Base-by-base conservation (phyloP, 495 filamentous ascomycete genomes). In the Daldinia concentrica region DNA sequence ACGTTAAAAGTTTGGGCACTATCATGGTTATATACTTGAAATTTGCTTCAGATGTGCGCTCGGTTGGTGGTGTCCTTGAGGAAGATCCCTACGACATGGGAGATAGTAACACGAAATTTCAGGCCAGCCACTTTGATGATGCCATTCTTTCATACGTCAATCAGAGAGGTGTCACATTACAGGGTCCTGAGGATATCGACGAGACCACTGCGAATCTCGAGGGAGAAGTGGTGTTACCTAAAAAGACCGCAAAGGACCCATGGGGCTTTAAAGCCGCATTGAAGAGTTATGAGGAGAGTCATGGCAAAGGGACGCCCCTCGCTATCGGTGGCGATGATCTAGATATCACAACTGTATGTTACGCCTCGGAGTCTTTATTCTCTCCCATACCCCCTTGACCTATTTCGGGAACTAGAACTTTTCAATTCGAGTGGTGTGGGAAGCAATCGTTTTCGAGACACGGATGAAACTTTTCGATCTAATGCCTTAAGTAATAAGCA, bases 141-240 rank as follows among this genome's bases (percentile, higher is more conserved):
- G 72, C 67, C 30, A 39, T 78, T 8, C 72, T 76, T 54, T 56
- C 76, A 6, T 78, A 78, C 43, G 71, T 72, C 63, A 76, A 72
- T 57, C 69, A 73, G 52, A 67, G 74, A 14, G 69, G 67, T 15
- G 72, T 78, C 55, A 69, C 62, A 15, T 68, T 78, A 4, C 52
- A 65, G 14, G 79, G 77, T 0, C 78, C 78, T 9, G n/a, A 43
- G 6, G 62, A 79, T 22, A 69, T 79, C 7, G 78, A 76, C 26
- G 66, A 77, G 19, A 19, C 24, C 3, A 48, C 43, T 48, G 43
- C 43, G 3, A 22, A 24, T 8, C 43, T 48, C 17, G 0, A 15
- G 1, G 67, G 27, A 4, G 59, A 74, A 4, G 74, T 73, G 4
- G 61, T 68, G 32, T 63, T 81, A 12, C 76, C 76, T 0, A 66